Base-by-base conservation (phyloP, 169 alveolate genomes). In the Plasmodium relictum region DNA sequence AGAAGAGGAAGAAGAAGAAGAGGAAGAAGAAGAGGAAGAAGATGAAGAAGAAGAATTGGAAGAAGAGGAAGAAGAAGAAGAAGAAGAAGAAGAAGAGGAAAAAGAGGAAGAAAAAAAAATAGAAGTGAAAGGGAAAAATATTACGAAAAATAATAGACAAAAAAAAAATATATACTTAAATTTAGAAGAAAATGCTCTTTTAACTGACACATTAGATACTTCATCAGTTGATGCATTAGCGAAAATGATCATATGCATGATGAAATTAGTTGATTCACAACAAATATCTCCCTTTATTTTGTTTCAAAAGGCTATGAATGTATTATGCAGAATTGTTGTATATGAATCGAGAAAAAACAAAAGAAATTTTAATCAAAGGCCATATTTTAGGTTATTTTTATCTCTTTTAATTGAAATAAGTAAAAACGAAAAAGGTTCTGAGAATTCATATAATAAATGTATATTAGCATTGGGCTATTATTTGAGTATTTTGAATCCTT, bases 211-310 rank as follows among this genome's bases (percentile, higher is more conserved):
- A 14, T 50, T 93, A 70, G 94, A 90, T 50, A 91, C 94, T 0
- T 65, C 91, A 16, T 87, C 94, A 10, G 24, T 94, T 14, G 95
- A 93, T 31, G 96, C 96, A 5, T 85, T 96, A 68, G 97, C 96
- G 20, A 95, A 94, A 80, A 93, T 96, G 97, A 92, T 94, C 42
- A 93, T 92, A 22, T 96, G 94, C 18, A 96, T 96, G 98, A 93
- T 95, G 93, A 78, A 94, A 37, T 85, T 94, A 61, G 96, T 96
- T 12, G 97, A 96, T 22, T 95, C 97, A 50, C 93, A 94, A 26
- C 97, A 96, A 41, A 94, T 96, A 52, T 93, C 97, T 45, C 97
- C 98, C 10, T 93, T 94, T 4, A 92, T 95, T 9, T 95, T 95
- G 41, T 93, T 96, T n/a, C 98, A 96, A 92, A 94, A 95, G 70